phyloP scores from a whole-genome alignment of 768 basidiomycete genomes.

The Astraeus odoratus region DNA sequence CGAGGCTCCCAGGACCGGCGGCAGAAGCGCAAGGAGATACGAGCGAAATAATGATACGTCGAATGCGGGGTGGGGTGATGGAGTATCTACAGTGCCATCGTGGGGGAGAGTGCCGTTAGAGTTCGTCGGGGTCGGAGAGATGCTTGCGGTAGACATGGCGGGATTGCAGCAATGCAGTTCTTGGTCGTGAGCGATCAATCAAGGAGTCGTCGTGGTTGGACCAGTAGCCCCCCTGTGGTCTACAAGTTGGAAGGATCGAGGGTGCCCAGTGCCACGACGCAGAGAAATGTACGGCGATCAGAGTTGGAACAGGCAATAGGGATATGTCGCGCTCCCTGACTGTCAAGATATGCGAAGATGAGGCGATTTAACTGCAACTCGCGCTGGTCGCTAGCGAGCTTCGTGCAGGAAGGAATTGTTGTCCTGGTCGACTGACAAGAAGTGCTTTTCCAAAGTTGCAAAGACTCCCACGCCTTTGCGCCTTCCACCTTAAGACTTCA shows the following conservation, averaged over 20 bases:
- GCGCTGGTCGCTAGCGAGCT: too few species aligned
- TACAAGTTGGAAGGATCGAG: conserved; percentile 1
- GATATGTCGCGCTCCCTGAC: too few species aligned
- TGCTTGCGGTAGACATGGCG: conserved; percentile 5
- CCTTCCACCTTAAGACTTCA: too few species aligned
- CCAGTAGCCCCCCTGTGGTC: background rate
- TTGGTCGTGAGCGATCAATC: background rate
- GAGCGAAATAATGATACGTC: conserved; percentile 63
- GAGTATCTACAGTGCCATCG: conserved; percentile 29
- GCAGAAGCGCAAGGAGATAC: conserved; percentile 68
- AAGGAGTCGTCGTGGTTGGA: background rate
- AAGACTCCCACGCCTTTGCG: too few species aligned
- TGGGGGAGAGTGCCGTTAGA: conserved; percentile 22
- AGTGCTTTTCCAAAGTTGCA: too few species aligned
- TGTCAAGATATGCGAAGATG: too few species aligned
- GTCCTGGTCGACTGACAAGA: too few species aligned
- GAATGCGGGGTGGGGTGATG: conserved; percentile 40
- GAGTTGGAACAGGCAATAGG: too few species aligned
- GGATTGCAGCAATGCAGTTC: background rate
- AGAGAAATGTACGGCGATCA: too few species aligned
- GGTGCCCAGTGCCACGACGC: conserved; percentile 7
- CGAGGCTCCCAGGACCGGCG: conserved; percentile 73
- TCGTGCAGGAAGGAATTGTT: too few species aligned
- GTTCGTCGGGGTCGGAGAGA: conserved; percentile 20
- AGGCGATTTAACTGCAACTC: too few species aligned